Evolutionary conservation across 768 basidiomycete species (phyloP), one percentile per base, ranked within the genome.

Genomic region (Gautieria morchelliformis): DNA sequence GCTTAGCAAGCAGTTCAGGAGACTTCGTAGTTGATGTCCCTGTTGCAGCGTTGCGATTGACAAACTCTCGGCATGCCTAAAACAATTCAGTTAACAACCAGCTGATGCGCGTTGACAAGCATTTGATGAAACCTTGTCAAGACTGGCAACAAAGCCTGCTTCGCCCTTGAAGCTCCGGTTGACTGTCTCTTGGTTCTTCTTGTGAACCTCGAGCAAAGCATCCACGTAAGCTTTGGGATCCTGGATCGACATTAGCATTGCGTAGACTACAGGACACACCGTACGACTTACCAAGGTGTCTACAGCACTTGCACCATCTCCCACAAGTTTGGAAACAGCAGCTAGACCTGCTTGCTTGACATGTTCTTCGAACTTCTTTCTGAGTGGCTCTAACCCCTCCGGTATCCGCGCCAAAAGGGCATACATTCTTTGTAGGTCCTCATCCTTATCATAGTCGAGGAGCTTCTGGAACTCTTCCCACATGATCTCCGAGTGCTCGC

Each of bases 151-250:
- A 68, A 99, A 99, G 9, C 74, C 76, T 6, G 63, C 62, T 60
- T 87, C 81, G 0, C 78, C 80, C 9, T 68, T 62, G 62, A 82
- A 83, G 51, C 79, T 72, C 35, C 76, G 69, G 63, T 73, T 81
- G 4, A 83, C 87, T 3, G 84, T 85, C 63, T 88, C 86, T 15
- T 83, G 83, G 71, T 93, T 94, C 78, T 93, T 96, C 66, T 80
- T 80, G 67, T 97, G 91, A 11, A 98, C 91, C 58, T 91, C 87
- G 42, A 99, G 74, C 53, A 99, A 67, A 1, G 92, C 89, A 66
- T 96, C 92, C 56, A 98, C 89, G 64, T 98, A 99, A 30, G 85
- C 85, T 70, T 93, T 96, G 24, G 95, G 91, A 67, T 96, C 94
- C 62, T 48, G 5, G 12, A 27, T 24, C 3, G 15, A 11, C n/a